Percentiles rank a stretch among this genome's conserved stretches.
Evolutionary conservation across 164 flowering plant genomes (phyloP).

Genomic region (Annona squamosa): DNA sequence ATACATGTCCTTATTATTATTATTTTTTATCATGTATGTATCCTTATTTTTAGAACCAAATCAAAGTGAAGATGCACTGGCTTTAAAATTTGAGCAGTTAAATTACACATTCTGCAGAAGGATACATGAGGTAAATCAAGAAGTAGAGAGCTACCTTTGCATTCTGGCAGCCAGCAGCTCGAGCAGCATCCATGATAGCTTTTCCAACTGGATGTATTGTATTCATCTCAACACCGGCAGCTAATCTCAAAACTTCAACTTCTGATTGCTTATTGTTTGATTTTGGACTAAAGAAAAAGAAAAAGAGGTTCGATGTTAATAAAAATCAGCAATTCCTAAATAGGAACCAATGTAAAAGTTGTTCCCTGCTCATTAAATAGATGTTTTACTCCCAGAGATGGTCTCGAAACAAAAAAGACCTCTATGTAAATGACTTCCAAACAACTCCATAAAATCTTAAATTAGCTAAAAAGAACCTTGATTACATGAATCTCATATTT

Average conservation of each 20-base stretch:
- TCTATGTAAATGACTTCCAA: too few species aligned
- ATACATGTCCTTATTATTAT: too few species aligned
- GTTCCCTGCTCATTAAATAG: too few species aligned
- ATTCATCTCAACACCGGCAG: constrained; percentile 89
- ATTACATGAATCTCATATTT: too few species aligned
- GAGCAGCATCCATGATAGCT: constrained; percentile 92
- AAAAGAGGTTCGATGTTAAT: constrained; percentile 1
- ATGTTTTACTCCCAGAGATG: too few species aligned
- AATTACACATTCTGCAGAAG: background rate
- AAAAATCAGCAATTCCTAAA: background rate
- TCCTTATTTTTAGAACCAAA: too few species aligned
- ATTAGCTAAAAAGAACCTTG: too few species aligned
- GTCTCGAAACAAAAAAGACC: too few species aligned
- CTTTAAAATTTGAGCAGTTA: background rate
- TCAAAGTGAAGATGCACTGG: too few species aligned
- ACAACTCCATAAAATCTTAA: too few species aligned
- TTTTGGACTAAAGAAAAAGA: constrained; percentile 31
- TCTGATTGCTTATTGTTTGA: constrained; percentile 39
- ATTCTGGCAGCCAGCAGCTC: constrained; percentile 33
- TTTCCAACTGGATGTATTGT: constrained; percentile 94
- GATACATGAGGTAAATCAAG: background rate
- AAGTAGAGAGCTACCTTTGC: constrained; percentile 37
- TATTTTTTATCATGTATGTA: too few species aligned
- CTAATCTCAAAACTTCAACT: constrained; percentile 68
- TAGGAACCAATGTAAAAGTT: background rate